phyloP scores from a whole-genome alignment of 192 early-diverging fungal species.

The Nowakowskiella sp. region DNA sequence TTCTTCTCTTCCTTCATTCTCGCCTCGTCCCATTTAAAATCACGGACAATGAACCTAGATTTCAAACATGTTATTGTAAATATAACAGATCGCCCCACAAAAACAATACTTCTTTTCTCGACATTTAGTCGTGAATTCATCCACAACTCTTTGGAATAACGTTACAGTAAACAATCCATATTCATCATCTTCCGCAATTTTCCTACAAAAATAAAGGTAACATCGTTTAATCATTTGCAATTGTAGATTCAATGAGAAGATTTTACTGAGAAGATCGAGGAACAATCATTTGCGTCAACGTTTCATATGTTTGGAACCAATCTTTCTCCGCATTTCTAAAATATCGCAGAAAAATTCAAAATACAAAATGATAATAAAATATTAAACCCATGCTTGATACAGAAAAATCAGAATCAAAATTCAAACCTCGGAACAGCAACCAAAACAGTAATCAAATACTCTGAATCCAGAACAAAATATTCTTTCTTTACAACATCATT shows the following conservation, averaged over 20 bases:
- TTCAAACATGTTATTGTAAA: slow-evolving; percentile 11
- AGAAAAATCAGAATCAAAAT: neutral
- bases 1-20: slow-evolving; percentile 54
- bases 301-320: slow-evolving; percentile 85
- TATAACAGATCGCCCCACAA: neutral
- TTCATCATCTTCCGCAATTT: slow-evolving; percentile 92
- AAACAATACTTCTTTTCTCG: slow-evolving; percentile 69
- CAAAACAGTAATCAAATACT: slow-evolving; percentile 84
- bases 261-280: slow-evolving; percentile 82
- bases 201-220: slow-evolving; percentile 25
- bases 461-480: slow-evolving; percentile 85
- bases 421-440: slow-evolving; percentile 89
- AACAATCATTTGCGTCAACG: slow-evolving; percentile 87
- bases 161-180: slow-evolving; percentile 87
- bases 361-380: neutral
- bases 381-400: slow-evolving; percentile 1
- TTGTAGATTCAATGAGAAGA: neutral
- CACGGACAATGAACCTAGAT: slow-evolving; percentile 80
- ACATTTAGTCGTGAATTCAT: slow-evolving; percentile 86
- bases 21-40: slow-evolving; percentile 87
- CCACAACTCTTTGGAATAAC: slow-evolving; percentile 76
- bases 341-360: neutral
- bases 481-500: slow-evolving; percentile 86
- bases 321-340: slow-evolving; percentile 59
- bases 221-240: no score